phyloP scores from a whole-genome alignment of 345 rosid genomes.

The Salix koriyanagi region DNA sequence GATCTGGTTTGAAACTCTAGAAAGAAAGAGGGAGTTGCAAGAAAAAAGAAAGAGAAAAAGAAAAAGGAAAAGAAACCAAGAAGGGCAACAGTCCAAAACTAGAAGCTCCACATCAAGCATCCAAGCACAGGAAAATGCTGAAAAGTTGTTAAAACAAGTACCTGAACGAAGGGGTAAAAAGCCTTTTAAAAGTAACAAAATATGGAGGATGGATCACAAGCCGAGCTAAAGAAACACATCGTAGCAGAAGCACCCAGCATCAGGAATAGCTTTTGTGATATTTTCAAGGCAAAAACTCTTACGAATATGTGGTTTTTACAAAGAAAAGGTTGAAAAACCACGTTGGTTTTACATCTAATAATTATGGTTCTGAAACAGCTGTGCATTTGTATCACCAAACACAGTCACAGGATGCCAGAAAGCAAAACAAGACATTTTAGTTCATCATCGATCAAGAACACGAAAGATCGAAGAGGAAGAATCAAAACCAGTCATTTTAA shows the following conservation, averaged over 20 bases:
- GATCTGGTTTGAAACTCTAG: background rate
- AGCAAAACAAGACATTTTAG: no score
- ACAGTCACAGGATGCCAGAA: background rate
- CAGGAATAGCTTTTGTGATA: conserved; percentile 1
- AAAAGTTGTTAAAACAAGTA: conserved; percentile 33
- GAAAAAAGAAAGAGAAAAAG: conserved; percentile 1
- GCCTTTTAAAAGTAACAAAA: conserved; percentile 22
- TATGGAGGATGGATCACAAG: conserved; percentile 20
- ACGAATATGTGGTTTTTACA: background rate
- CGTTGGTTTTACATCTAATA: background rate
- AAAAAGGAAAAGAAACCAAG: conserved; percentile 10
- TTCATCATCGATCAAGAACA: background rate
- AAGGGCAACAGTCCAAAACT: conserved; percentile 45
- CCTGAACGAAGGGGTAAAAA: conserved; percentile 15
- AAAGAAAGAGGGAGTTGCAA: background rate
- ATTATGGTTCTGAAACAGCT: background rate
- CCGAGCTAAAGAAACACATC: conserved; percentile 5
- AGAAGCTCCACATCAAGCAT: conserved; percentile 50
- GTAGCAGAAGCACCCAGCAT: conserved; percentile 17
- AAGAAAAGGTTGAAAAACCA: background rate
- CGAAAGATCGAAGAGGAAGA: background rate
- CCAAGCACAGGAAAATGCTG: conserved; percentile 42
- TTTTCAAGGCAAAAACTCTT: background rate
- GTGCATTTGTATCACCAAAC: background rate
- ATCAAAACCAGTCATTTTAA: background rate